phyloP scores from a whole-genome alignment of 345 rosid genomes.

The Populus alba region DNA sequence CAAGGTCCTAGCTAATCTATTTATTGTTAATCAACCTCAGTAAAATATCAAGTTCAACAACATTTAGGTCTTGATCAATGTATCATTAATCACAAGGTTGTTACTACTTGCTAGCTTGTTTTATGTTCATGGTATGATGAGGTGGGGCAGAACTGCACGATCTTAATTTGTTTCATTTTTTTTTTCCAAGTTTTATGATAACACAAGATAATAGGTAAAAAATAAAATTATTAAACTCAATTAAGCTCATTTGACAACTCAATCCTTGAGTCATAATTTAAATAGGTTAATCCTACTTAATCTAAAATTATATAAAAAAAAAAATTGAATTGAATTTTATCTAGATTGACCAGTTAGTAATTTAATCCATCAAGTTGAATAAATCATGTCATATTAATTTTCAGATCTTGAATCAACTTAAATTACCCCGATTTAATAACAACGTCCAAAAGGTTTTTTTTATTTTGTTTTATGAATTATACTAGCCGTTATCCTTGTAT shows the following conservation, averaged over 20 bases:
- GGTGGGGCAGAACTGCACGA: neutral
- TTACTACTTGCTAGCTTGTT: neutral
- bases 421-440: neutral
- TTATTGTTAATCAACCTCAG: neutral
- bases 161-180: neutral
- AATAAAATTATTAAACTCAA: too few species aligned
- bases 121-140: neutral
- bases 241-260: too few species aligned
- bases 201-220: too few species aligned
- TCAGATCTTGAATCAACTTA: too few species aligned
- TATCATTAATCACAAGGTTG: neutral
- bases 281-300: too few species aligned
- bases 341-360: too few species aligned
- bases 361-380: too few species aligned
- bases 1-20: neutral
- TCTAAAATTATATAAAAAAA: too few species aligned
- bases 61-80: neutral
- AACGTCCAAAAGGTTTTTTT: slow-evolving; percentile 7
- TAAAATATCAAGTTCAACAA: neutral
- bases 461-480: neutral
- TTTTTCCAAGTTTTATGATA: neutral
- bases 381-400: too few species aligned
- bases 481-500: slow-evolving; percentile 10
- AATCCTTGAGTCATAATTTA: too few species aligned
- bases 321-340: too few species aligned